Percentiles rank a stretch among this genome's conserved stretches.
These are phyloP conservation scores for Calonectria honghensis DNA, from an alignment of 2,329 filamentous ascomycete genomes.

Conservation along the genomic window DNA sequence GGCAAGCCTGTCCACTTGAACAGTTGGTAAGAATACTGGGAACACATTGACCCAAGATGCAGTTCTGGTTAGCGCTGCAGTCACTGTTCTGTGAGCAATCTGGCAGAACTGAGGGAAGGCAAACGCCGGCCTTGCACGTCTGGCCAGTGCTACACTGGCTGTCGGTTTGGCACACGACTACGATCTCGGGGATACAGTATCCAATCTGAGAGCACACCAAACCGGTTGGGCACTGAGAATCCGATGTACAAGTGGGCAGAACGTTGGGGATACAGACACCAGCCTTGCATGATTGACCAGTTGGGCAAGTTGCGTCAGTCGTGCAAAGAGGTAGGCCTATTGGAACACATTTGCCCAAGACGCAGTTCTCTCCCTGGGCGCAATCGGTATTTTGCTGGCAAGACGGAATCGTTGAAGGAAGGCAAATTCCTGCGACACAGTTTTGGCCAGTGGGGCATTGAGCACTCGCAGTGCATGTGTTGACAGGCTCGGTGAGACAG, in stretches of 20 bases:
- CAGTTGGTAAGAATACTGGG: slow-evolving; percentile 16
- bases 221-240: slow-evolving; percentile 1
- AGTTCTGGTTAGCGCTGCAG: neutral
- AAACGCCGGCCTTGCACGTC: slow-evolving; percentile 18
- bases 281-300: slow-evolving; percentile 17
- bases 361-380: slow-evolving; percentile 2
- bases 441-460: slow-evolving; percentile 5
- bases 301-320: neutral
- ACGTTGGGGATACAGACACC: slow-evolving; percentile 25
- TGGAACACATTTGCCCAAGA: slow-evolving; percentile 15
- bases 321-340: neutral
- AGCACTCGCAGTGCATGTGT: neutral
- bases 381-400: slow-evolving; percentile 8
- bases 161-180: slow-evolving; percentile 8
- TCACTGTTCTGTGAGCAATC: slow-evolving; percentile 16
- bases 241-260: neutral
- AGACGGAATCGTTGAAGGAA: slow-evolving; percentile 8
- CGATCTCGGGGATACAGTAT: neutral
- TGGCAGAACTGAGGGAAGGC: slow-evolving; percentile 11
- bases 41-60: slow-evolving; percentile 6
- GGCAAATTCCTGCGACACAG: slow-evolving; percentile 26
- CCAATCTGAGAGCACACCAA: slow-evolving; percentile 4
- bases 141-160: slow-evolving; percentile 2
- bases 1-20: neutral
- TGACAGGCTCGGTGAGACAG: slow-evolving; percentile 8